Percentiles rank a stretch among this genome's conserved stretches.
These are phyloP conservation scores for Kitagawia praeruptora DNA, from an alignment of 129 eudicot genomes.

Conservation along the genomic window DNA sequence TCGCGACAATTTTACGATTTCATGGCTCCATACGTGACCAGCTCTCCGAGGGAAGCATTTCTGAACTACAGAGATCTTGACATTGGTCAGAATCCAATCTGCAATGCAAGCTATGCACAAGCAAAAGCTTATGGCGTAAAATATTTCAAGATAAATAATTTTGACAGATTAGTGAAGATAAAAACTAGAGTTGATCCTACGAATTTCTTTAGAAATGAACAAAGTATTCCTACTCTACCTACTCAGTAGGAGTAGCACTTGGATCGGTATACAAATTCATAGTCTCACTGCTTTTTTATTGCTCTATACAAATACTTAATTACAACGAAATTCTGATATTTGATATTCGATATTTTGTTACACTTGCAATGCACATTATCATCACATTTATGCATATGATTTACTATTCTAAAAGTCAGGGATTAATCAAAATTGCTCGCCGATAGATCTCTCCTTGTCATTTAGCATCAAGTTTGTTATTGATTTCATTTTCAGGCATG, in stretches of 20 bases:
- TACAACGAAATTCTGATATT: no score
- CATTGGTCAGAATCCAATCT: constrained; percentile 17
- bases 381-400: no score
- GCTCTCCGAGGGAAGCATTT: constrained; percentile 42
- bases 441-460: no score
- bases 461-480: no score
- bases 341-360: no score
- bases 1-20: constrained; percentile 25
- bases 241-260: background rate
- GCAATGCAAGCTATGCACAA: background rate
- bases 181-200: constrained; percentile 36
- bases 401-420: no score
- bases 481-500: no score
- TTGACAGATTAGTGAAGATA: constrained; percentile 41
- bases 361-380: no score
- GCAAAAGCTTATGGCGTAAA: constrained; percentile 30
- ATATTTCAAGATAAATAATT: constrained; percentile 41
- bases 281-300: background rate
- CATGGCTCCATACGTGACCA: constrained; percentile 49
- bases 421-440: no score
- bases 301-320: no score
- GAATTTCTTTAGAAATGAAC: constrained; percentile 44
- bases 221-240: constrained; percentile 30
- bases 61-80: constrained; percentile 51
- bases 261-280: no score